Conservation (phyloP, 495 filamentous ascomycete species). For the Podospora australis region DNA sequence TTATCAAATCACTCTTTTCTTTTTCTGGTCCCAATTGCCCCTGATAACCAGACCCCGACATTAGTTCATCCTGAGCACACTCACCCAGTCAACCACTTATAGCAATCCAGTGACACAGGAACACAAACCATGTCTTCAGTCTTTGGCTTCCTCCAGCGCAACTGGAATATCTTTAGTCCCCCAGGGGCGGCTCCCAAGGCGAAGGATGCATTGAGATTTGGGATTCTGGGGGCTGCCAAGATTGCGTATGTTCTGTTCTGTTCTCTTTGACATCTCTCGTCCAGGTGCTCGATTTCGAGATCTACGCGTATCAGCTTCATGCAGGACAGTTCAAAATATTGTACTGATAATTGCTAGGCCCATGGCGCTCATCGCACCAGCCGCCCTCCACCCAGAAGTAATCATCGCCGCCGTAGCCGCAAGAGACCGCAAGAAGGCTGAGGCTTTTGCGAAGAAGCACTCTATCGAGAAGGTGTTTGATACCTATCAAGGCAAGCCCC, state of each 20-base stretch:
- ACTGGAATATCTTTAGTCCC: conserved; percentile 26
- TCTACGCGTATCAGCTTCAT: too few species aligned
- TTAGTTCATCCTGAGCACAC: too few species aligned
- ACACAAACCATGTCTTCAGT: conserved; percentile 19
- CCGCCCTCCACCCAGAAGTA: conserved; percentile 53
- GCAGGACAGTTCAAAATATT: too few species aligned
- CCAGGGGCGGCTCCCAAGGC: conserved; percentile 26
- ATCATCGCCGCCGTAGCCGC: conserved; percentile 54
- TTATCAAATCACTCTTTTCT: too few species aligned
- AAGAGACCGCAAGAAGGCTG: conserved; percentile 45
- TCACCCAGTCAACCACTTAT: too few species aligned
- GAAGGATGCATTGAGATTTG: conserved; percentile 35
- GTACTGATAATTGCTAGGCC: conserved; percentile 42
- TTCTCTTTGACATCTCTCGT: too few species aligned
- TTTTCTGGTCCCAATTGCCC: too few species aligned
- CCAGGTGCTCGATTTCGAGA: not conserved
- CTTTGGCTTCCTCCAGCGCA: conserved; percentile 21
- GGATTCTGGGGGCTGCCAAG: conserved; percentile 44
- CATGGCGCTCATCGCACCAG: conserved; percentile 48
- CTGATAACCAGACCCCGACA: too few species aligned
- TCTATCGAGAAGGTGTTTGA: conserved; percentile 48
- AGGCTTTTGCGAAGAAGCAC: conserved; percentile 51
- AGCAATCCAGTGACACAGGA: too few species aligned
- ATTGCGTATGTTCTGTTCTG: conserved; percentile 30
- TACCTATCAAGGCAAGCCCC: conserved; percentile 47